Percentiles rank a stretch among this genome's conserved stretches.
These are phyloP conservation scores for Arxiozyma telluris DNA, from an alignment of 1,139 yeast genomes.

Conservation along the genomic window DNA sequence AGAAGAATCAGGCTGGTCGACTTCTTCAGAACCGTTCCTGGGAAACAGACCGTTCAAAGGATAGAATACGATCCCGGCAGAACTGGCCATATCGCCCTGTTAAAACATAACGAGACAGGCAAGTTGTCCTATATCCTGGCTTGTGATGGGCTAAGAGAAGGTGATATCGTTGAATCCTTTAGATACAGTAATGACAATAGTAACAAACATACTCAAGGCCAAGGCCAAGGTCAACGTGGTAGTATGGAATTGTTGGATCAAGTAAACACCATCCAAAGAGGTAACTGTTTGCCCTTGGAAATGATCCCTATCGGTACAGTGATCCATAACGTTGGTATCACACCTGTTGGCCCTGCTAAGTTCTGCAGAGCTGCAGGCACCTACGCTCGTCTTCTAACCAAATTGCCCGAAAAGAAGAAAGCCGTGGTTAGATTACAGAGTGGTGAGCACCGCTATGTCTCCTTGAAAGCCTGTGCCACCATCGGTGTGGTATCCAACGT, in stretches of 20 bases:
- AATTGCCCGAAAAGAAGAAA: conserved; percentile 57
- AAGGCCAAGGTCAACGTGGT: conserved; percentile 3
- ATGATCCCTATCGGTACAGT: conserved; percentile 93
- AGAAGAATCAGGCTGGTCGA: conserved; percentile 80
- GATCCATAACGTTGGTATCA: conserved; percentile 78
- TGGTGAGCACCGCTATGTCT: conserved; percentile 89
- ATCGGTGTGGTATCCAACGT: conserved; percentile 92
- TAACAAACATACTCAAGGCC: too few relatives aligned
- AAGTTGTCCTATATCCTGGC: conserved; percentile 76
- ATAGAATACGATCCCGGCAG: conserved; percentile 96
- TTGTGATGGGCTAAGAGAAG: conserved; percentile 85
- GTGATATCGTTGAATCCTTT: conserved; percentile 84
- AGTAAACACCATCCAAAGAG: conserved; percentile 71
- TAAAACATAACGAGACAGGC: conserved; percentile 56
- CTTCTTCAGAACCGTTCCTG: conserved; percentile 55
- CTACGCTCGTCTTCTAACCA: conserved; percentile 79
- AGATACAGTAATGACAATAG: conserved; percentile 47
- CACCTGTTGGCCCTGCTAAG: conserved; percentile 74
- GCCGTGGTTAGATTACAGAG: conserved; percentile 79
- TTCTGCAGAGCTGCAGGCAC: conserved; percentile 93
- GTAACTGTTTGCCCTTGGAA: conserved; percentile 84
- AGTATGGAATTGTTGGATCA: background rate
- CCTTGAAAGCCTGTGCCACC: conserved; percentile 84
- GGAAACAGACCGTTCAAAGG: conserved; percentile 72
- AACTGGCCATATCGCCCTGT: conserved; percentile 84